These are phyloP conservation scores for Wallacemonas sp. DNA, from an alignment of 208 protist genomes.

Conservation along the genomic window DNA sequence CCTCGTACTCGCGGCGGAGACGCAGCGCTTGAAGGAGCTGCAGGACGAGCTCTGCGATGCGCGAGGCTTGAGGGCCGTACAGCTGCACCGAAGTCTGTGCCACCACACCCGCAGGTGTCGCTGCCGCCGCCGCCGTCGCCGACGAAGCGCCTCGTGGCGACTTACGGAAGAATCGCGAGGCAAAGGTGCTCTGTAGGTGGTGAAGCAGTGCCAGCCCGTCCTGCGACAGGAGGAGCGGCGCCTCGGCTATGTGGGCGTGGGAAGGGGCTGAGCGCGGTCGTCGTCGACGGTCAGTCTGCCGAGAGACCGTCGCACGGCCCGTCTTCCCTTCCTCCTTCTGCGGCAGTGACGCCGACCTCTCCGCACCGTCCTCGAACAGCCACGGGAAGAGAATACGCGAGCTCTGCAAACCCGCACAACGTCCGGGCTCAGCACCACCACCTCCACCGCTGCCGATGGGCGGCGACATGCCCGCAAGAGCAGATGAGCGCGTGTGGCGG, in stretches of 20 bases:
- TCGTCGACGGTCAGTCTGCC: not conserved
- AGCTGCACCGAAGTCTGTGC: slow-evolving; percentile 13
- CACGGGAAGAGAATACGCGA: no score
- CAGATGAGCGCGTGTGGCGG: no score
- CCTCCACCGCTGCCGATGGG: no score
- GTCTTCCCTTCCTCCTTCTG: not conserved
- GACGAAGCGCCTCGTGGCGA: not conserved
- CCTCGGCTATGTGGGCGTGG: not conserved
- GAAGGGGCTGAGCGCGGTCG: no score
- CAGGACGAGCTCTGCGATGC: slow-evolving; percentile 42
- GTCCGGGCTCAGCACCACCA: no score
- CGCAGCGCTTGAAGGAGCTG: slow-evolving; percentile 50
- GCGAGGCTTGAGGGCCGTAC: slow-evolving; percentile 19
- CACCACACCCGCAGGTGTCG: no score
- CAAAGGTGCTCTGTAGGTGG: slow-evolving; percentile 22
- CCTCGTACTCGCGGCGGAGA: not conserved
- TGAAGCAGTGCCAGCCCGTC: slow-evolving; percentile 25
- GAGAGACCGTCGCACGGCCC: not conserved
- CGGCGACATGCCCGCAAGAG: no score
- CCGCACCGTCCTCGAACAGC: no score
- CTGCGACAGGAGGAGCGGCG: slow-evolving; percentile 14
- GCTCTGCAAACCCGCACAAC: no score
- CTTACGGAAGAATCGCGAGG: not conserved
- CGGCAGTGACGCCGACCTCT: slow-evolving; percentile 37
- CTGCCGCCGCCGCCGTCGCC: no score